Evolutionary conservation across 2,329 filamentous ascomycete genomes (phyloP), one percentile per base, ranked within the genome.

Genomic region (Arthrobotrys pseudoclavata): DNA sequence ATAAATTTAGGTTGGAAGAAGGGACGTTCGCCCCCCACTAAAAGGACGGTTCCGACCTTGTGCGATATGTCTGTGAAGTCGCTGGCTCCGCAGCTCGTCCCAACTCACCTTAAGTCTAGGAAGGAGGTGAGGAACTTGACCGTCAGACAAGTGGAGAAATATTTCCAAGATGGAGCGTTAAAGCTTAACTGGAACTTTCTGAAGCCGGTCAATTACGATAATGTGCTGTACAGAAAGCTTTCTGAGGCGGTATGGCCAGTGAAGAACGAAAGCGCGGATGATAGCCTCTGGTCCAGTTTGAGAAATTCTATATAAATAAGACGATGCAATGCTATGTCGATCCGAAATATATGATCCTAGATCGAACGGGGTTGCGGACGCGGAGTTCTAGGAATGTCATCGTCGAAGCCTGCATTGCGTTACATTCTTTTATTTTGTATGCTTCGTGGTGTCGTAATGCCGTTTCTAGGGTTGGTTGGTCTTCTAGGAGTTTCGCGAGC

Each of bases 141-240:
- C 2, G 1, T 45, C 4, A 29, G 52, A 2, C 47, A 69, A 18
- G 60, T 66, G 5, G 53, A 48, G 57, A 15, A 48, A 12, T 69
- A 60, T 52, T 40, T 76, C 26, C 26, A 31, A 37, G 37, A 69
- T 10, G 71, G 71, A 10, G 61, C 31, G 0, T 31, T 76, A 22
- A 64, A 29, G 26, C 26, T 76, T 6, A 76, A 12, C 15, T 76
- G 71, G 71, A 61, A 42, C 5, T 76, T 76, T 45, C 42, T 76
- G 50, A 69, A 48, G 29, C 71, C 71, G 0, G 64, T 76, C 1
- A 22, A 48, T 5, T 76, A 69, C 37, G 66, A 76, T 42, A 66
- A 45, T 18, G 18, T 7, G 9, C 55, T 60, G 1, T 60, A 26
- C 5, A 18, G 34, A 34, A 60, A 60, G 4, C 47, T 76, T 9